Conservation (phyloP, 1,139 yeast genomes). For the Kazachstania sp. region DNA sequence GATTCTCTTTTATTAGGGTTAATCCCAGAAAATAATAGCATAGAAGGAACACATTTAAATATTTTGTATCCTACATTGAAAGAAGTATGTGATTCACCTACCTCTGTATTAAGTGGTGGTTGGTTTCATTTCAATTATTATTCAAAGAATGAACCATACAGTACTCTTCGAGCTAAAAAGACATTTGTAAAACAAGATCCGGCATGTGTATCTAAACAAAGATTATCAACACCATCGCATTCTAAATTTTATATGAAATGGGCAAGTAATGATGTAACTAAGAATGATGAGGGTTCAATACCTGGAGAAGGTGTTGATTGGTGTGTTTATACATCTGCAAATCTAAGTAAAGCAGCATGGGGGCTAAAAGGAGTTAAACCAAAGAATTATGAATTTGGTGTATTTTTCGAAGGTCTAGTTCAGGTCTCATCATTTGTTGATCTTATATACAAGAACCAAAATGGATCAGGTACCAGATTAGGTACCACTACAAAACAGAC, state of each 20-base stretch:
- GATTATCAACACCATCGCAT: conserved; percentile 37
- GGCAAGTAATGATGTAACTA: background rate
- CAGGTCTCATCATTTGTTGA: conserved; percentile 35
- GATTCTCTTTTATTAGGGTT: conserved; percentile 49
- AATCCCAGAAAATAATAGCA: too few species aligned
- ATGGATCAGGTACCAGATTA: background rate
- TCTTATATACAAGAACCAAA: conserved; percentile 11
- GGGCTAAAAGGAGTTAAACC: conserved; percentile 34
- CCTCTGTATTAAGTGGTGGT: conserved; percentile 46
- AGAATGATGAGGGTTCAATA: conserved; percentile 27
- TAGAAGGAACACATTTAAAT: conserved; percentile 35
- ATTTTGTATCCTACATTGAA: conserved; percentile 47
- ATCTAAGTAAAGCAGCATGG: conserved; percentile 64
- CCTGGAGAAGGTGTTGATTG: conserved; percentile 44
- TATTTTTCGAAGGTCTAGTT: conserved; percentile 32
- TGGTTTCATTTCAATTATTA: conserved; percentile 46
- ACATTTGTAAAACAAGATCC: conserved; percentile 24
- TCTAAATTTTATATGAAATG: conserved; percentile 41
- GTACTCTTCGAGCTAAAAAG: conserved; percentile 14
- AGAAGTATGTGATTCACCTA: conserved; percentile 39
- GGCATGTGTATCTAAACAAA: conserved; percentile 12
- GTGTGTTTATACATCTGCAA: conserved; percentile 61
- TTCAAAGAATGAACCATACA: conserved; percentile 20
- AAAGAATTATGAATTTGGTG: conserved; percentile 49
- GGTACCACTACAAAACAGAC: background rate